Evolutionary conservation across 306 rosid genomes (phyloP), one percentile per base, ranked within the genome.

Genomic region (Lathyrus sativus): DNA sequence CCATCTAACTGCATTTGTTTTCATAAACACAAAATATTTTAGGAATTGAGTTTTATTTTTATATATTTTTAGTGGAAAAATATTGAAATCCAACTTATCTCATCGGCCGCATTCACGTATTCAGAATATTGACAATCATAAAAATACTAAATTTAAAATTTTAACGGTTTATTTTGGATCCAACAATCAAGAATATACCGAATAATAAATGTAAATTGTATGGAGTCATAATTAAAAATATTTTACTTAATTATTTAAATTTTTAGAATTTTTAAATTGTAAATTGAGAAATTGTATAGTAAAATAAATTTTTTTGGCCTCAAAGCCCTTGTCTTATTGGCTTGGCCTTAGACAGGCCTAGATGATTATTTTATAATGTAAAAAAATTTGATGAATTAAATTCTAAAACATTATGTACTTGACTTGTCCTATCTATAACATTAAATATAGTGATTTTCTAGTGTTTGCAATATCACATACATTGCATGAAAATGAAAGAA

Each of bases 1-100:
- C 96, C 96, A 65, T 89, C 89, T 76, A 89, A 66, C 93, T 89
- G 73, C 70, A 62, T 49, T 11, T 39, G 6, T 29, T 68, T 76
- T 72, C 3, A 39, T 49, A 2, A 70, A 51, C 5, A 48, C 17
- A 5, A 10, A 5, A 10, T 38, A 19, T 4, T 6, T 59, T 3
- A 70, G 57, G 26, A 9, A 61, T 61, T 51, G 11, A 38, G n/a
- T 22, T 61, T 45, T 6, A 44, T 9, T 17, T 54, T 28, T 2
- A 33, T 56, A 3, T 0, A 11, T 5, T 22, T 46, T 46, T 46
- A 35, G 39, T 35, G 9, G 8, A 35, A 35, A 35, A 35, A 35
- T 35, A 35, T 35, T 35, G 9, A 35, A 35, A 6, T 33, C 38
- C 6, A 33, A 33, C 7, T 33, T 9, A 31, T 2, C 38, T 33